Percentiles rank a stretch among this genome's conserved stretches.
Evolutionary conservation across 495 filamentous ascomycete genomes (phyloP).

Genomic region (Annulohypoxylon maeteangense): DNA sequence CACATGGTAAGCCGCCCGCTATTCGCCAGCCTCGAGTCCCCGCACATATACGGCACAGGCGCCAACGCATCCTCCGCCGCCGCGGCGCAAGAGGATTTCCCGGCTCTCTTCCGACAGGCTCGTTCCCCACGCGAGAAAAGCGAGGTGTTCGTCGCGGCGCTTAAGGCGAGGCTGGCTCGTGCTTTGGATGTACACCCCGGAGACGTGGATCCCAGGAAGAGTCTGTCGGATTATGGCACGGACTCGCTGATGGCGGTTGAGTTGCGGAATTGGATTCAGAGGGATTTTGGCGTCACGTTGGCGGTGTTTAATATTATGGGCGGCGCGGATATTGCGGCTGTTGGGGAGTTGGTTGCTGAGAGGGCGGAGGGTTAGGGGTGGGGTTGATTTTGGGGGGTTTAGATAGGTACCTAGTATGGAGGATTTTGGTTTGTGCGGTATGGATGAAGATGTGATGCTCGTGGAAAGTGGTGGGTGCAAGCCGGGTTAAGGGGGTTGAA

Average conservation of each 20-base stretch:
- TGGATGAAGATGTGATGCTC: too few species aligned
- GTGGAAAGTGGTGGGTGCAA: too few species aligned
- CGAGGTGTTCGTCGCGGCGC: neutral
- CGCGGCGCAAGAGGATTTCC: neutral
- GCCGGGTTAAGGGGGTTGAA: too few species aligned
- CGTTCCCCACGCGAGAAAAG: neutral
- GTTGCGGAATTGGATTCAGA: neutral
- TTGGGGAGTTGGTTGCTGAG: neutral
- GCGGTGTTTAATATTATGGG: neutral
- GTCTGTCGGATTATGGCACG: neutral
- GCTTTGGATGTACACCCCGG: neutral
- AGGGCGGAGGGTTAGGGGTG: neutral
- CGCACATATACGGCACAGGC: neutral
- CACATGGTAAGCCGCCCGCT: neutral
- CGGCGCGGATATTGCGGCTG: neutral
- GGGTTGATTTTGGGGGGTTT: too few species aligned
- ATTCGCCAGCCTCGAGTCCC: neutral
- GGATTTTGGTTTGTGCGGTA: too few species aligned
- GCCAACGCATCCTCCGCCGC: neutral
- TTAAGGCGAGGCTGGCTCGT: neutral
- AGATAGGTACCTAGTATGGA: too few species aligned
- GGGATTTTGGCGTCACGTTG: neutral
- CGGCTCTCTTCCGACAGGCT: neutral
- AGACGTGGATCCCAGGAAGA: neutral
- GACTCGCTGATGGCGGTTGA: neutral